Evolutionary conservation across 2,329 filamentous ascomycete genomes (phyloP), one percentile per base, ranked within the genome.

Genomic region (Aspergillus tanneri): DNA sequence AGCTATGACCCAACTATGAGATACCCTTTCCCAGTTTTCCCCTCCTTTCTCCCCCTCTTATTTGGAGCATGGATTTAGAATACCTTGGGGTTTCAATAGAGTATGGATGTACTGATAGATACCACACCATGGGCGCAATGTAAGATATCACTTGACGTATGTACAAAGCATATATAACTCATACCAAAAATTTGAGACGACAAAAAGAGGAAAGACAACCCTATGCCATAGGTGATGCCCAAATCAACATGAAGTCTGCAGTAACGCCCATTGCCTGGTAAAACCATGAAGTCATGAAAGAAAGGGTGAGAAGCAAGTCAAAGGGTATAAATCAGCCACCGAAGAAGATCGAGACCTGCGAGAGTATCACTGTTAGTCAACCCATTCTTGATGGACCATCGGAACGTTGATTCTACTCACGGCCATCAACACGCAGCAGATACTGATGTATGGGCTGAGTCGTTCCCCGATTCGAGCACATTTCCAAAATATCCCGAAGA

Each of bases 401-500:
- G 6, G 4, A 7, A 8, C 16, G 18, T 7, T 22, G 9, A 28
- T n/a, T 9, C 10, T 44, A 75, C 81, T 73, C 69, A 96, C 93
- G 57, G 93, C 93, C 91, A 99, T 97, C 61, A 90, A 72, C 24
- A 96, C 78, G 69, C 92, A 97, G 69, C 90, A 95, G 67, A 97
- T 77, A 74, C 90, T 95, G 62, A 99, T 89, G 70, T 97, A 97
- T 34, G 93, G 93, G 68, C 90, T 96, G 58, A 99, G 70, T 55
- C 93, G 77, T 76, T 99, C 93, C 28, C 93, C 93, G 67, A 99
- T 84, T 56, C 93, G 80, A 21, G 93, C 93, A 55, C 84, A 90
- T 73, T 97, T 96, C 93, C 93, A 99, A 68, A 97, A 95, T 53
- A 95, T 86, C 43, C 90, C 89, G 60, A 90, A 82, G 42, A 90